phyloP scores from a whole-genome alignment of 495 filamentous ascomycete species.

The Penicillium turbatum region DNA sequence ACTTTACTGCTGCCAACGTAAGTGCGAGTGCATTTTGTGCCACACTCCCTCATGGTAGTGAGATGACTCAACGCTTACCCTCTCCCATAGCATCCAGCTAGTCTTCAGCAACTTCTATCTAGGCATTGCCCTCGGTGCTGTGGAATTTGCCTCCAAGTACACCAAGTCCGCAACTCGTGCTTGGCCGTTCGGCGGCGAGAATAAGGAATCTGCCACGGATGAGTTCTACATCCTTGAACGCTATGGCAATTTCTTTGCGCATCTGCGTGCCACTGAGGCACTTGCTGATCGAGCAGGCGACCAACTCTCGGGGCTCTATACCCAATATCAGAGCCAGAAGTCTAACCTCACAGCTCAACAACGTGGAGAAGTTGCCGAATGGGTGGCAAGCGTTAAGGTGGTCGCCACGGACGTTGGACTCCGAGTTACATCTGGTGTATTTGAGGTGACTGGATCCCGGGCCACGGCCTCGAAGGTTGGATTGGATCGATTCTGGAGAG shows the following conservation, averaged over 20 bases:
- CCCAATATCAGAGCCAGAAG: slow-evolving; percentile 28
- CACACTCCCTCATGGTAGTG: not conserved
- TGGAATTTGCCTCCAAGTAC: slow-evolving; percentile 48
- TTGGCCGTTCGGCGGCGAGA: slow-evolving; percentile 57
- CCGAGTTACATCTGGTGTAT: slow-evolving; percentile 51
- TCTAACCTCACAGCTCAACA: slow-evolving; percentile 38
- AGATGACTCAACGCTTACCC: not conserved
- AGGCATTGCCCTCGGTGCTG: slow-evolving; percentile 52
- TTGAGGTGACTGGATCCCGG: slow-evolving; percentile 55
- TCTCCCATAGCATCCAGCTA: slow-evolving; percentile 46
- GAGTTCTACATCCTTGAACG: slow-evolving; percentile 59
- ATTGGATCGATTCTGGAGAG: slow-evolving; percentile 58
- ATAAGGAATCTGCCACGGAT: slow-evolving; percentile 50
- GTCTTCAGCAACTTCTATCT: slow-evolving; percentile 62
- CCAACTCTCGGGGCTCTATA: slow-evolving; percentile 41
- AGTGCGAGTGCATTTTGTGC: slow-evolving; percentile 4
- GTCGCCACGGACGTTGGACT: slow-evolving; percentile 55
- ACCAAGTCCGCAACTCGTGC: slow-evolving; percentile 48
- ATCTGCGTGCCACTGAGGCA: slow-evolving; percentile 52
- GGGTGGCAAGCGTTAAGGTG: slow-evolving; percentile 56
- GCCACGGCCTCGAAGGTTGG: slow-evolving; percentile 51
- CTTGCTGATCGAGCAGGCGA: slow-evolving; percentile 51
- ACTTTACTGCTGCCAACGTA: slow-evolving; percentile 54
- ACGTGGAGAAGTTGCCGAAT: slow-evolving; percentile 55
- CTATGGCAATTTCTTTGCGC: slow-evolving; percentile 57